A percentile compares a stretch with the other conserved stretches of the same genome.
Evolutionary conservation across 495 filamentous ascomycete species (phyloP).

Genomic region (Penicillium parvum): DNA sequence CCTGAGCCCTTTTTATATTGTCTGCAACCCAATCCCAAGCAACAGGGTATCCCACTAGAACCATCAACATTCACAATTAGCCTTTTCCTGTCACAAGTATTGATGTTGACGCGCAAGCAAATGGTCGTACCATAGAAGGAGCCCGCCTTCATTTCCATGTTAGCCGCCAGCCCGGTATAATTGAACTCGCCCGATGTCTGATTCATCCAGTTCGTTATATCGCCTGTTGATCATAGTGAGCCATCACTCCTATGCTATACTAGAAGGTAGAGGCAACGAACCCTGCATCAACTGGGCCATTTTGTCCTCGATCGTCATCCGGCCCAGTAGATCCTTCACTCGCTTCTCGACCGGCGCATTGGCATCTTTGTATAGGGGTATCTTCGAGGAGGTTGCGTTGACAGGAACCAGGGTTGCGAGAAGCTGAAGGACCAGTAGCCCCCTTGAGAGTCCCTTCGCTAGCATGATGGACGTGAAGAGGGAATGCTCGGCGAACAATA

Average conservation of each 20-base stretch:
- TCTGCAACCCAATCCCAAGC: conserved; percentile 57
- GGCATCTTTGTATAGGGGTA: conserved; percentile 57
- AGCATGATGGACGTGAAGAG: conserved; percentile 16
- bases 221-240: conserved; percentile 34
- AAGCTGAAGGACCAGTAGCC: conserved; percentile 31
- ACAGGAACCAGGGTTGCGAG: conserved; percentile 19
- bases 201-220: conserved; percentile 69
- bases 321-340: conserved; percentile 57
- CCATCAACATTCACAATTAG: not conserved
- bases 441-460: conserved; percentile 20
- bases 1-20: conserved; percentile 57
- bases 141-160: conserved; percentile 58
- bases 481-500: not conserved
- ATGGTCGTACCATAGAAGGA: conserved; percentile 53
- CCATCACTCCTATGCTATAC: not conserved
- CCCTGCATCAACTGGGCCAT: conserved; percentile 62
- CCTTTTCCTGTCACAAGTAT: not conserved
- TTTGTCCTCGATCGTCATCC: conserved; percentile 70
- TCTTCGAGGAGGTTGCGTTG: conserved; percentile 7
- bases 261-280: not conserved
- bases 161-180: conserved; percentile 57
- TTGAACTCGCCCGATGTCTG: conserved; percentile 55
- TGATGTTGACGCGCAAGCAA: not conserved
- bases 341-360: conserved; percentile 55
- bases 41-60: conserved; percentile 57